Base-by-base conservation (phyloP, 2,329 filamentous ascomycete genomes). In the Sordariomycetes sp. region DNA sequence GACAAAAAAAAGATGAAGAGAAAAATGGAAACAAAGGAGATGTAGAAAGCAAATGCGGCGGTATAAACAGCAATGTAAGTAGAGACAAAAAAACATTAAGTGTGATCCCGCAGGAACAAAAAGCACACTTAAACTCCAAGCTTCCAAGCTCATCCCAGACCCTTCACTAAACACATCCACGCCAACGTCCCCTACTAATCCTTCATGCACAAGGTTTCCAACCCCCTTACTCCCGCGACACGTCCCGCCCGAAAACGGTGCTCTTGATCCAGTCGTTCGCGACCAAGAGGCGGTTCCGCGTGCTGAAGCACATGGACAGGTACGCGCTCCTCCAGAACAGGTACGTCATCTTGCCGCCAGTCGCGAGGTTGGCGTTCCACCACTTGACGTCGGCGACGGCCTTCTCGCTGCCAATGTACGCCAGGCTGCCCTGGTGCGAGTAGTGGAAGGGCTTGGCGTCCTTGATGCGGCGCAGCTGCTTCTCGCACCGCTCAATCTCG, bases 291-390 rank as follows among this genome's bases (percentile, higher is more conserved):
- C 94, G 86, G 78, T 99, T 99, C 89, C 85, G 81, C 94, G 90
- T 91, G 84, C 91, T 97, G 74, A 99, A 99, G 83, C 92, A 96
- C 94, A 99, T 99, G 80, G 90, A 96, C 71, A 99, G 78, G 73
- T 99, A 99, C 57, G 92, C 94, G 69, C 89, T 95, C 70, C 91
- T 83, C 94, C 94, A 99, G 84, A 99, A 99, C 64, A 96, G 82
- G 76, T 95, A 99, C 58, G 94, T 99, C 74, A 97, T 77, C 66
- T 87, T 89, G 69, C 94, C 94, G 69, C 92, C 94, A 52, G 86
- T 89, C 61, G 94, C 92, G 65, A 99, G 81, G 77, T 97, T 99
- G 63, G 94, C 94, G 67, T 94, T 95, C 76, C 95, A 85, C 92
- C 94, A 99, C 69, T 85, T 89, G 67, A 99, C 90, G 74, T 99